Percentiles rank a stretch among this genome's conserved stretches.
phyloP scores from a whole-genome alignment of 257 asterid species.

The Eustoma russellianum region DNA sequence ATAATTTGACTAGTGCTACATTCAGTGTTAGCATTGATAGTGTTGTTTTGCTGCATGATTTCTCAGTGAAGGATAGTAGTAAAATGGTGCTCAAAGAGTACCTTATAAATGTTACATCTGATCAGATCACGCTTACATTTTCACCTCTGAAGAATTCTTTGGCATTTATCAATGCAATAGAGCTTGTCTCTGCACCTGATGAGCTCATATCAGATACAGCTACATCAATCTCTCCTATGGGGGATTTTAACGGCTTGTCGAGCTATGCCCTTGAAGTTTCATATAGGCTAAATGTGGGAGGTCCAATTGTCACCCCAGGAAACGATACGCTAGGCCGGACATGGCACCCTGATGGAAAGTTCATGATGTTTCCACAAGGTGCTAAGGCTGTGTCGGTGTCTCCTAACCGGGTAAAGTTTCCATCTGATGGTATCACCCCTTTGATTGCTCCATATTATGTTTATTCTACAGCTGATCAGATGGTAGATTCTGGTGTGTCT shows the following conservation, averaged over 20 bases:
- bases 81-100: conserved; percentile 55
- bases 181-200: conserved; percentile 76
- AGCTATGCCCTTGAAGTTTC: conserved; percentile 44
- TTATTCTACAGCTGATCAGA: conserved; percentile 64
- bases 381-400: conserved; percentile 47
- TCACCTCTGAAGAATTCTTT: conserved; percentile 60
- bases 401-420: conserved; percentile 32
- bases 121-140: conserved; percentile 56
- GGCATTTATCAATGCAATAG: conserved; percentile 78
- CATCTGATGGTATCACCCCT: conserved; percentile 61
- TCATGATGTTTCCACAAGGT: conserved; percentile 47
- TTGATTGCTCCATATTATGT: conserved; percentile 57
- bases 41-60: conserved; percentile 62
- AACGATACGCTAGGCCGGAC: conserved; percentile 70
- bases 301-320: conserved; percentile 54
- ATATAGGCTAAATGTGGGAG: conserved; percentile 68
- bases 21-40: conserved; percentile 50
- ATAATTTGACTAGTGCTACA: conserved; percentile 51
- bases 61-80: conserved; percentile 41
- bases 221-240: conserved; percentile 39
- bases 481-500: conserved; percentile 56
- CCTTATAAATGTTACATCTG: conserved; percentile 54
- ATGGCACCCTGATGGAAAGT: conserved; percentile 46
- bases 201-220: conserved; percentile 53
- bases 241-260: conserved; percentile 38